Evolutionary conservation across 1,284 basidiomycete genomes (phyloP).

Genomic region (Peniophora sp.): DNA sequence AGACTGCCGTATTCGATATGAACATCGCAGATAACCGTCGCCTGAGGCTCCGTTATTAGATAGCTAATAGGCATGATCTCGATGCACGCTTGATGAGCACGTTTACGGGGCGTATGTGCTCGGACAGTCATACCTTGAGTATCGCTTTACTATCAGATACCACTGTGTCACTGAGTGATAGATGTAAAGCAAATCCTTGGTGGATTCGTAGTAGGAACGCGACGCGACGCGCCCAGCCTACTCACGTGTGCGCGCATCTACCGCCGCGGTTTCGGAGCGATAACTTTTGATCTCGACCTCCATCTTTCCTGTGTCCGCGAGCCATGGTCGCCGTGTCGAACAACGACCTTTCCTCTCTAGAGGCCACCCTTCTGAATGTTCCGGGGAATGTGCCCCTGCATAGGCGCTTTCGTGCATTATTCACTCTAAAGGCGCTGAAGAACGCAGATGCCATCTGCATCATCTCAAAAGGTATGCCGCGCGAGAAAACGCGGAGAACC

Average conservation of each 20-base stretch:
- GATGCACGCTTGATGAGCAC: no score
- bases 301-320: neutral
- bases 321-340: constrained; percentile 17
- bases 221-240: no score
- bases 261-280: neutral
- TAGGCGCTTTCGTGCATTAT: constrained; percentile 87
- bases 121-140: no score
- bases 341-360: constrained; percentile 47
- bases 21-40: no score
- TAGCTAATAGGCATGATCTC: no score
- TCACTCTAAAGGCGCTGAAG: constrained; percentile 86
- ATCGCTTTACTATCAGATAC: no score
- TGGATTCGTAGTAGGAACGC: no score
- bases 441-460: constrained; percentile 77
- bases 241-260: constrained; percentile 1
- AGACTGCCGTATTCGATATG: no score
- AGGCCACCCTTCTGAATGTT: constrained; percentile 70
- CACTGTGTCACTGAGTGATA: no score
- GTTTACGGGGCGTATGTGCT: no score
- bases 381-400: constrained; percentile 74
- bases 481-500: neutral
- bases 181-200: no score
- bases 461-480: constrained; percentile 69
- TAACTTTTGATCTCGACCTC: constrained; percentile 4
- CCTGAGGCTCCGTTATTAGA: no score